Percentiles rank a stretch among this genome's conserved stretches.
Evolutionary conservation across 2,329 filamentous ascomycete genomes (phyloP).

Genomic region (Fusarium mundagurra): DNA sequence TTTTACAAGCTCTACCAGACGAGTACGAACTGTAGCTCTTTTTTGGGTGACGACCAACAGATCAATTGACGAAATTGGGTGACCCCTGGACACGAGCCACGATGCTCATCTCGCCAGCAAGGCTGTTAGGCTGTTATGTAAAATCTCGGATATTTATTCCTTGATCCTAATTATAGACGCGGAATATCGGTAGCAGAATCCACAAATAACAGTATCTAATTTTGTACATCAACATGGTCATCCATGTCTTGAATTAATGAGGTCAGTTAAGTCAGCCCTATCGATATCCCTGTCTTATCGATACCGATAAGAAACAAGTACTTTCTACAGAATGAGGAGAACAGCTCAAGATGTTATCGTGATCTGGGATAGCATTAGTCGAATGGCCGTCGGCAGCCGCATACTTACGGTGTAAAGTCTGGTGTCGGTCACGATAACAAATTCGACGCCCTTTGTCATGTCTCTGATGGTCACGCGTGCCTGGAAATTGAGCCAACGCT

Average conservation of each 20-base stretch:
- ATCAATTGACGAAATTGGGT: neutral
- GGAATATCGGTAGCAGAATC: fast-evolving
- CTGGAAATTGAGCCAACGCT: neutral
- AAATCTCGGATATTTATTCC: neutral
- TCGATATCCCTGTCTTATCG: neutral
- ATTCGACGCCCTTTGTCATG: neutral
- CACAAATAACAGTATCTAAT: neutral
- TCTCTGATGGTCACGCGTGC: neutral
- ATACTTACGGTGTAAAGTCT: neutral
- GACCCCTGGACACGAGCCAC: neutral
- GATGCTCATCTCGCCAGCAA: neutral
- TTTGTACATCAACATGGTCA: neutral
- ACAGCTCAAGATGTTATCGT: fast-evolving
- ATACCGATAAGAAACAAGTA: neutral
- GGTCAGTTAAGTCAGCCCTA: neutral
- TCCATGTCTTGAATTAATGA: neutral
- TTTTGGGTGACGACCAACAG: neutral
- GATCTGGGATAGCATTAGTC: neutral
- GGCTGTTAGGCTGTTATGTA: neutral
- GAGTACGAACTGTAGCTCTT: neutral
- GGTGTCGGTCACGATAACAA: neutral
- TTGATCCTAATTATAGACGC: neutral
- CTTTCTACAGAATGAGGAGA: neutral
- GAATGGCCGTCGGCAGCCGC: neutral
- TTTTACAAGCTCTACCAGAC: too few species aligned